Percentiles rank a stretch among this genome's conserved stretches.
These are phyloP conservation scores for Aspergillus texensis DNA, from an alignment of 2,329 filamentous ascomycete species.

Conservation along the genomic window DNA sequence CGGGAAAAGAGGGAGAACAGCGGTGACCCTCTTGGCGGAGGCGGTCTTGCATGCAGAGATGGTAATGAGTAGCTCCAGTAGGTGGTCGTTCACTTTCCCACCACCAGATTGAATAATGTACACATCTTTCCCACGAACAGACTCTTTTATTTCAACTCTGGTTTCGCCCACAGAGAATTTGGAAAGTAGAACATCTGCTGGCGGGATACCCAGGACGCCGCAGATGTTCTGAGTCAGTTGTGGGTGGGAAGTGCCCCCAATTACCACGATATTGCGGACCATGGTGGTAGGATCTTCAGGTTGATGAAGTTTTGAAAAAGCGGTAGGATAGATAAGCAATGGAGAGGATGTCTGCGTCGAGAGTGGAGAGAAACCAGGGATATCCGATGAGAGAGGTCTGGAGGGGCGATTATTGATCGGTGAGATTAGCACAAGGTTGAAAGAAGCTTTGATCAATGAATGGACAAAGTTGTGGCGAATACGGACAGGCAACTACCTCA, in stretches of 20 bases:
- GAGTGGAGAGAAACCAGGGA: constrained; percentile 29
- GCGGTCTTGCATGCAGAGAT: constrained; percentile 97
- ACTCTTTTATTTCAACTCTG: constrained; percentile 93
- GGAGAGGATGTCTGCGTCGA: constrained; percentile 19
- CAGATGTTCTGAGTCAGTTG: constrained; percentile 84
- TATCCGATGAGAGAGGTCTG: constrained; percentile 33
- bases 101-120: constrained; percentile 96
- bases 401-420: constrained; percentile 26
- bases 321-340: constrained; percentile 18
- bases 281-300: constrained; percentile 51
- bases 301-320: constrained; percentile 17
- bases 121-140: constrained; percentile 96
- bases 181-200: constrained; percentile 77
- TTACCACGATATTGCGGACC: constrained; percentile 93
- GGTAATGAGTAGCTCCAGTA: constrained; percentile 96
- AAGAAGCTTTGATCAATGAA: constrained; percentile 6
- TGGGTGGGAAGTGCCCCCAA: constrained; percentile 92
- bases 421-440: constrained; percentile 20
- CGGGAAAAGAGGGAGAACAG: constrained; percentile 91
- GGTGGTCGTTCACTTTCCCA: constrained; percentile 90
- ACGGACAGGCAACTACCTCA: constrained; percentile 36
- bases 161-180: constrained; percentile 97
- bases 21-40: constrained; percentile 89
- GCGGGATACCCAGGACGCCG: constrained; percentile 83
- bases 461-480: constrained; percentile 15